Conservation (phyloP, 2,329 filamentous ascomycete species). For the Gaeumannomyces tritici region DNA sequence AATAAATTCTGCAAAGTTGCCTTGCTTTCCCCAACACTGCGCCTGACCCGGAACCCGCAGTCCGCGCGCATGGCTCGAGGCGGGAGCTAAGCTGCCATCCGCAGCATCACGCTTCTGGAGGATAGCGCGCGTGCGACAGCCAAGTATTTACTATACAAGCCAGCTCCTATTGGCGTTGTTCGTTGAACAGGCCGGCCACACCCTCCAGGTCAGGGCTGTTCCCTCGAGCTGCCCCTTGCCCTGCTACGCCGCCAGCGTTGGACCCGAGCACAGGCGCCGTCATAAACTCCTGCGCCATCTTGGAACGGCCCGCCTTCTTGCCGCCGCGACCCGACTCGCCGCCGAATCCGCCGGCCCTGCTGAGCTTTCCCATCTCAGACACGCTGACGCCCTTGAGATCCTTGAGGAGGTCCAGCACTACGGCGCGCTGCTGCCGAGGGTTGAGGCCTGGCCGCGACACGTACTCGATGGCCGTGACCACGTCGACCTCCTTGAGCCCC, state of each 20-base stretch:
- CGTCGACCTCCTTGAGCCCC: slow-evolving; percentile 58
- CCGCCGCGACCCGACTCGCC: slow-evolving; percentile 11
- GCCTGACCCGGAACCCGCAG: too few species aligned
- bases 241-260: slow-evolving; percentile 5
- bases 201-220: slow-evolving; percentile 44
- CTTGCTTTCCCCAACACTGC: neutral
- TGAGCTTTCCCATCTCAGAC: slow-evolving; percentile 83
- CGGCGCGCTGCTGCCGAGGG: slow-evolving; percentile 67
- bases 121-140: neutral
- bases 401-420: slow-evolving; percentile 77
- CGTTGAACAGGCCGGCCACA: slow-evolving; percentile 39
- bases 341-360: slow-evolving; percentile 35
- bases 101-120: neutral
- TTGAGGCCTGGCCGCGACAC: slow-evolving; percentile 48
- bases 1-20: too few species aligned
- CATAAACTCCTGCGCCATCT: slow-evolving; percentile 60
- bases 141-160: too few species aligned
- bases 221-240: slow-evolving; percentile 16
- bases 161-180: neutral
- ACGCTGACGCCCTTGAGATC: slow-evolving; percentile 85
- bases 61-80: too few species aligned
- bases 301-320: slow-evolving; percentile 39
- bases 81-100: neutral
- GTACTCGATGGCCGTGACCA: slow-evolving; percentile 54
- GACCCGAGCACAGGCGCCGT: slow-evolving; percentile 25